These are phyloP conservation scores for Penicillium odoratum DNA, from an alignment of 495 filamentous ascomycete genomes.

Conservation along the genomic window DNA sequence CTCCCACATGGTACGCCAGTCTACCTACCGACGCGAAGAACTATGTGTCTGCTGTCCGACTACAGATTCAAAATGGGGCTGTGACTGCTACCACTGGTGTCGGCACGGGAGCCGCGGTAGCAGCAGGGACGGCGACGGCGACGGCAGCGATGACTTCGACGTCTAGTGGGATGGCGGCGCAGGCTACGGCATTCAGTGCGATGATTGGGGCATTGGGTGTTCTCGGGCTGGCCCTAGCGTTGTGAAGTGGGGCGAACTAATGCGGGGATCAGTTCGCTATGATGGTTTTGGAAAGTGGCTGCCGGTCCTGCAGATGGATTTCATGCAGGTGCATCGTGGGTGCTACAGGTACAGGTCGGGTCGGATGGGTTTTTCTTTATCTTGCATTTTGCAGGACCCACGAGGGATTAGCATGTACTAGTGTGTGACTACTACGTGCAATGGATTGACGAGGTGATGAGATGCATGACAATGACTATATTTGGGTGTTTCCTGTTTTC, in stretches of 20 bases:
- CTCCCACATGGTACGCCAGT: constrained; percentile 32
- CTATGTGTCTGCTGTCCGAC: constrained; percentile 34
- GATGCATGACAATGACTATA: constrained; percentile 3
- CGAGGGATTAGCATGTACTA: background rate
- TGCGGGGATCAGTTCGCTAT: background rate
- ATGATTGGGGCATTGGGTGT: constrained; percentile 28
- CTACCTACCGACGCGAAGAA: constrained; percentile 33
- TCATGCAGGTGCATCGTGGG: background rate
- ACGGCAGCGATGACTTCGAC: constrained; percentile 17
- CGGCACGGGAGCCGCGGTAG: background rate
- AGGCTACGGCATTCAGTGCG: constrained; percentile 21
- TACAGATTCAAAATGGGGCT: constrained; percentile 30
- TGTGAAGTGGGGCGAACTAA: constrained; percentile 14
- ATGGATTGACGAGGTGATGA: background rate
- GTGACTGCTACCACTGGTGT: constrained; percentile 25
- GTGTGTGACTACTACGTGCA: background rate
- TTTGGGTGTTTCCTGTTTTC: background rate
- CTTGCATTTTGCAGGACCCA: background rate
- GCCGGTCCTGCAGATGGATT: constrained; percentile 7
- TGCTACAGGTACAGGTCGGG: background rate
- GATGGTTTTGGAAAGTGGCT: constrained; percentile 3
- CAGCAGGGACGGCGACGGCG: constrained; percentile 4
- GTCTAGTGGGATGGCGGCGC: constrained; percentile 17
- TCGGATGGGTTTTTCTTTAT: background rate
- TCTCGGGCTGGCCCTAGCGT: constrained; percentile 26